Base-by-base conservation (phyloP, 1,139 yeast genomes). In the Pneumocystis canis region DNA sequence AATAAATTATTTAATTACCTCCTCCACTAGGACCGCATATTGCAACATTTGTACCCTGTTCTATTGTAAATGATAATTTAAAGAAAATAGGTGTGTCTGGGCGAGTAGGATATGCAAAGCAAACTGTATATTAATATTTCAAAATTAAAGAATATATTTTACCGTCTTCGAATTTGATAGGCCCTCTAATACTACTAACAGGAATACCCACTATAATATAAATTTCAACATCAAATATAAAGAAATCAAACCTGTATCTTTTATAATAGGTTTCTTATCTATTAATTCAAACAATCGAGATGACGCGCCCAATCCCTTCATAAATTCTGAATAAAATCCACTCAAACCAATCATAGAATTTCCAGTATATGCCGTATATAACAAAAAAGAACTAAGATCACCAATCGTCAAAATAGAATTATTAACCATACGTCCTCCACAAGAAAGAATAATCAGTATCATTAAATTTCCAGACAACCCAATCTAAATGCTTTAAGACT, bases 221-320 rank as follows among this genome's bases (percentile, higher is more conserved):
- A 61, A 59, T 25, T 37, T 33, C 11, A 25, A 58, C 20, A 25
- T 65, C 61, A 31, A 41, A 37, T 20, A n/a, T 60, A 14, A 66
- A 63, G 1, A n/a, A 66, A 63, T 5, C 77, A 79, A 28, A 72
- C 68, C 70, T 2, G 85, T 79, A 14, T 89, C 82, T 47, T 81
- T 78, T 59, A 90, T 88, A 35, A 74, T 71, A 1, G 96, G 92
- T 65, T 83, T 76, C 72, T 85, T 81, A 68, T 89, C 96, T 61
- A 85, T 80, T 60, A 92, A 77, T 73, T 92, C 97, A 75, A 92
- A 92, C 63, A 92, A 77, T 67, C 98, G 80, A 63, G 95, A 87
- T 0, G 97, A 94, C 0, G 97, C 97, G 66, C 98, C 98, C 6
- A 90, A 85, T 60, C 97, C 97, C 75, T 90, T 92, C 95, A 92